These are phyloP conservation scores for Posidonia oceanica DNA, from an alignment of 116 monocot genomes.

Conservation along the genomic window DNA sequence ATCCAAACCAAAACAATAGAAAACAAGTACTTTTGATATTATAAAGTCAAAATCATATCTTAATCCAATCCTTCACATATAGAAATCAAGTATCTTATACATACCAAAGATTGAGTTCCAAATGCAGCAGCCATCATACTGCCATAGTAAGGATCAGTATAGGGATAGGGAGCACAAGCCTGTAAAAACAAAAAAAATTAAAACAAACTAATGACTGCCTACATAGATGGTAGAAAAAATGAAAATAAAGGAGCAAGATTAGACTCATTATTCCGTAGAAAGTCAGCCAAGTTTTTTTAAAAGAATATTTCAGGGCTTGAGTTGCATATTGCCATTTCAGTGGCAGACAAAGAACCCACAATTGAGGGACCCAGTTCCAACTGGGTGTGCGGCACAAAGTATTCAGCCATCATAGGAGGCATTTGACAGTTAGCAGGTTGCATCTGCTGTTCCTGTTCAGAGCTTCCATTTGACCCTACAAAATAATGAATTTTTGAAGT, in stretches of 20 bases:
- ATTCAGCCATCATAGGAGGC: slow-evolving; percentile 34
- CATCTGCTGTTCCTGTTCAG: slow-evolving; percentile 15
- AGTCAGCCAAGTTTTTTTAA: neutral
- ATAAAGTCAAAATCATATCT: neutral
- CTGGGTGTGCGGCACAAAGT: slow-evolving; percentile 31
- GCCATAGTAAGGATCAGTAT: slow-evolving; percentile 51
- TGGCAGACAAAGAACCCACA: slow-evolving; percentile 15
- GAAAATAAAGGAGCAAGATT: neutral
- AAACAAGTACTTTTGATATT: no score
- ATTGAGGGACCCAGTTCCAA: slow-evolving; percentile 56
- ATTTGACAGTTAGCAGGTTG: slow-evolving; percentile 10
- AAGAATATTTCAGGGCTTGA: neutral
- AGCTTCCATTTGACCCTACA: slow-evolving; percentile 27
- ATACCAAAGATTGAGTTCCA: slow-evolving; percentile 54
- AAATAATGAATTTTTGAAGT: neutral
- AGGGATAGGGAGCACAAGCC: slow-evolving; percentile 57
- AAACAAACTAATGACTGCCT: no score
- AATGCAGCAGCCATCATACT: slow-evolving; percentile 37
- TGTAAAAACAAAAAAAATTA: slow-evolving; percentile 10
- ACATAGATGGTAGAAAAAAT: neutral
- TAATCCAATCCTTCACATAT: neutral
- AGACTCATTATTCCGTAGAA: neutral
- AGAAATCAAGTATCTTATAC: neutral
- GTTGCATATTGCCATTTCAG: neutral
- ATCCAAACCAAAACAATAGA: no score